These are phyloP conservation scores for Pichia sp. DNA, from an alignment of 1,139 yeast genomes.

Conservation along the genomic window DNA sequence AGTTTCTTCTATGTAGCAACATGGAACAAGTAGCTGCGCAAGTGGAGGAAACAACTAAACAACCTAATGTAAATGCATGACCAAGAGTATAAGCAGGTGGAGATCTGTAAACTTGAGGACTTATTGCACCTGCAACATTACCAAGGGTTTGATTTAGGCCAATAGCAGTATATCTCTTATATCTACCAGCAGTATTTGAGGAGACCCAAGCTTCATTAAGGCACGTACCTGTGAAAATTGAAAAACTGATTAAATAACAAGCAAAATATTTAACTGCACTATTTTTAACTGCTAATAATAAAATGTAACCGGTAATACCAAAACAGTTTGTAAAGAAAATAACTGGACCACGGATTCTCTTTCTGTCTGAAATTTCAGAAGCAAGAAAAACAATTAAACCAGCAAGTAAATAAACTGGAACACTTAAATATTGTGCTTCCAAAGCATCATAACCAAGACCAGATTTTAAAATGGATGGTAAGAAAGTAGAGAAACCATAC, in stretches of 20 bases:
- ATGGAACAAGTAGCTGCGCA: slow-evolving; percentile 5
- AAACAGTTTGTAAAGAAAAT: slow-evolving; percentile 9
- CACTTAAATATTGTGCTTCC: slow-evolving; percentile 10
- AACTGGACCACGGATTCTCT: slow-evolving; percentile 5
- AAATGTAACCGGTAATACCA: slow-evolving; percentile 9
- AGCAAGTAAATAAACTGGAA: slow-evolving; percentile 9
- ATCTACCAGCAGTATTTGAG: slow-evolving; percentile 8
- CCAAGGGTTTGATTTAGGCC: slow-evolving; percentile 10
- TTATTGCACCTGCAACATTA: slow-evolving; percentile 11
- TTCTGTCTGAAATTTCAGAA: slow-evolving; percentile 11
- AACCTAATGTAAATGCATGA: slow-evolving; percentile 11
- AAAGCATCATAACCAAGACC: slow-evolving; percentile 4
- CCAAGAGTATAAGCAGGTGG: slow-evolving; percentile 9
- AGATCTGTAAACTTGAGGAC: slow-evolving; percentile 9
- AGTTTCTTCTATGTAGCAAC: slow-evolving; percentile 5
- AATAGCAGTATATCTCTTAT: slow-evolving; percentile 9
- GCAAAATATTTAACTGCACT: slow-evolving; percentile 11
- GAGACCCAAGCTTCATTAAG: slow-evolving; percentile 12
- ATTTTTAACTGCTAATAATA: slow-evolving; percentile 5
- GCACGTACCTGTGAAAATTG: slow-evolving; percentile 11
- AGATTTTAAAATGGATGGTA: slow-evolving; percentile 10
- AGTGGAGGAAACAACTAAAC: slow-evolving; percentile 4
- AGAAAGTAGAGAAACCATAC: slow-evolving; percentile 11
- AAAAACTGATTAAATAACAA: slow-evolving; percentile 7
- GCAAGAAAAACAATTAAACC: slow-evolving; percentile 6